A percentile compares a stretch with the other conserved stretches of the same genome.
Evolutionary conservation across 1,139 yeast species (phyloP).

Genomic region (Hansenula lynferdii): DNA sequence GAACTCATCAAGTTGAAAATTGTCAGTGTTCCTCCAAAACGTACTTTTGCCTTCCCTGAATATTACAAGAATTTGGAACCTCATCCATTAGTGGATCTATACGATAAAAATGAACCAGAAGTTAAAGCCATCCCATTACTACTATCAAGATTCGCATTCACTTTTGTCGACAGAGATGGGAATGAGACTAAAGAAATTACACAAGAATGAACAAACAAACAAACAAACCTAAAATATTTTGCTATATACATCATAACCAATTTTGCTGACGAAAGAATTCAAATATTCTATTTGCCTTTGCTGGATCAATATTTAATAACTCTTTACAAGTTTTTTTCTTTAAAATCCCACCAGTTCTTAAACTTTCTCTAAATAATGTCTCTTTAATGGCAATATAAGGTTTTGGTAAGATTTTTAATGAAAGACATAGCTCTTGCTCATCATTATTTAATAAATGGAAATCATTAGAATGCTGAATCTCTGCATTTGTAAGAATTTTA

Average conservation of each 20-base stretch:
- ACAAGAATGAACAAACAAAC: neutral
- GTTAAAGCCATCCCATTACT: slow-evolving; percentile 15
- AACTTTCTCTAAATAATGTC: slow-evolving; percentile 82
- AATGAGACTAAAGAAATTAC: neutral
- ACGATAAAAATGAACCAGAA: slow-evolving; percentile 26
- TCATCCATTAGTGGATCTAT: slow-evolving; percentile 30
- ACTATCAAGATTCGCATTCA: slow-evolving; percentile 25
- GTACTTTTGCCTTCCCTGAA: slow-evolving; percentile 25
- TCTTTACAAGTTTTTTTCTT: slow-evolving; percentile 84
- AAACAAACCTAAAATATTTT: neutral
- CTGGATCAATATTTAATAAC: slow-evolving; percentile 76
- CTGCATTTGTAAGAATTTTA: slow-evolving; percentile 33
- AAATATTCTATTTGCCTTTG: slow-evolving; percentile 80
- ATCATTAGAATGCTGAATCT: slow-evolving; percentile 81
- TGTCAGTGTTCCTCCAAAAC: slow-evolving; percentile 25
- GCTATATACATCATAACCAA: slow-evolving; percentile 45
- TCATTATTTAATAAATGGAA: slow-evolving; percentile 76
- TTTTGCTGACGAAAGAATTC: slow-evolving; percentile 91
- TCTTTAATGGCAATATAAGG: slow-evolving; percentile 93
- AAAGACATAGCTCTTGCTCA: slow-evolving; percentile 82
- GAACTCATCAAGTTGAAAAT: slow-evolving; percentile 31
- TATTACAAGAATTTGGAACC: slow-evolving; percentile 28
- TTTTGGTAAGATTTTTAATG: slow-evolving; percentile 81
- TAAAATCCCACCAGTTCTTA: slow-evolving; percentile 77
- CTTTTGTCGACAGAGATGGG: neutral